Base-by-base conservation (phyloP, 1,139 yeast species). In the Wickerhamomyces sp. region DNA sequence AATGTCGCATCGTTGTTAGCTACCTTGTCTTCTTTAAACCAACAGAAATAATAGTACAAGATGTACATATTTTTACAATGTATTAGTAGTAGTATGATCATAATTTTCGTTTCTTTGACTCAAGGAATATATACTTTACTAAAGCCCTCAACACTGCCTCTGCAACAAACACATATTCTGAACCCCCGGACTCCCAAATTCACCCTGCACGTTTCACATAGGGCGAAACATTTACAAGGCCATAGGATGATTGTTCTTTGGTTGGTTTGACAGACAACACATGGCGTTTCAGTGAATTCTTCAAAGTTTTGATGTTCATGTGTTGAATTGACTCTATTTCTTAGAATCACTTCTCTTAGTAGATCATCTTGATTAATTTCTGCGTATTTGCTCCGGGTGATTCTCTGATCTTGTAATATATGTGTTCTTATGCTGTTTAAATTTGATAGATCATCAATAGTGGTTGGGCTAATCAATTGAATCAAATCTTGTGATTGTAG, bases 161-260 rank as follows among this genome's bases (percentile, higher is more conserved):
- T 73, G 55, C 97, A 89, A 53, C 95, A 85, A 1, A 88, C 94
- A 61, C 97, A 89, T 1, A 84, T 83, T 42, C 76, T 78, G 53
- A 83, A 81, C 13, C 86, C 85, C 44, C 88, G 74, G 19, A 81
- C 65, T 3, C 88, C 90, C 41, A 89, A 67, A n/a, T 85, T 76
- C 24, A 81, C 65, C 19, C 97, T 70, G 56, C 97, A 89, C 14
- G 77, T 73, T 47, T 88, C 96, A 60, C 97, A 89, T 8, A 89
- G 70, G 0, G 96, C 89, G 47, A 89, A 76, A 59, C 97, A 89
- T 51, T 80, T 76, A 58, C 97, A 89, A 1, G 97, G 97, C 97
- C 97, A 89, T 3, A 92, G 68, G 14, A 89, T 80, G 31, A 89
- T 76, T 46, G 83, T 87, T 49, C 97, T 71, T 8, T 79, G 74